Base-by-base conservation (phyloP, 179 eudicot genomes). In the Patellifolia procumbens region DNA sequence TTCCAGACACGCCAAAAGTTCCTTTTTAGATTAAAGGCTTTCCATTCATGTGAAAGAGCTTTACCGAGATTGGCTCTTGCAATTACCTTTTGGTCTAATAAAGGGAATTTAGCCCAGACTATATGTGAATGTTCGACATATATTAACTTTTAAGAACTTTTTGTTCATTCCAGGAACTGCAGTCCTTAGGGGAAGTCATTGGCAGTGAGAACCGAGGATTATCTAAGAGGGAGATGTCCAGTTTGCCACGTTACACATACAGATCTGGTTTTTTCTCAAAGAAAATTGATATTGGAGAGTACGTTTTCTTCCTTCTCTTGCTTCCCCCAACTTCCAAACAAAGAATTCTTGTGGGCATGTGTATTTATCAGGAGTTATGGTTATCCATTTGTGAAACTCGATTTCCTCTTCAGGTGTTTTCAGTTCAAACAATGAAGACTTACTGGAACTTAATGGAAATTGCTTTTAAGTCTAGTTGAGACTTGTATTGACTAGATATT, bases 161-260 rank as follows among this genome's bases (percentile, higher is more conserved):
- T 17, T 55, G 34, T 34, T 76, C 28, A 45, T 82, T 61, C n/a
- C 67, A 93, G 98, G 88, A 93, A 85, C 76, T 93, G 79, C 91
- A 75, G 79, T 81, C 81, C 42, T 78, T 87, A 46, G 93, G 85
- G 34, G 97, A 92, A 34, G 63, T 85, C 0, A 80, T 90, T 78
- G 95, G 95, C 22, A 46, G 75, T 53, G 93, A 87, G 83, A 86
- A 84, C 86, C 89, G 46, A 83, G 98, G 98, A 70, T 83, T 93
- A 29, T 75, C 97, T 2, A 83, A 81, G 74, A 80, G 80, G 39
- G 85, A 86, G 83, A 83, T 91, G 64, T 82, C 90, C 56, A 87
- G 85, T 62, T 79, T 93, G 78, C 98, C 94, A 35, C 72, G 74
- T 63, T 87, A 80, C 86, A 89, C 82, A 74, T 87, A 83, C 86